These are phyloP conservation scores for Pelargonium citronellum DNA, from an alignment of 441 rosid species.

Conservation along the genomic window DNA sequence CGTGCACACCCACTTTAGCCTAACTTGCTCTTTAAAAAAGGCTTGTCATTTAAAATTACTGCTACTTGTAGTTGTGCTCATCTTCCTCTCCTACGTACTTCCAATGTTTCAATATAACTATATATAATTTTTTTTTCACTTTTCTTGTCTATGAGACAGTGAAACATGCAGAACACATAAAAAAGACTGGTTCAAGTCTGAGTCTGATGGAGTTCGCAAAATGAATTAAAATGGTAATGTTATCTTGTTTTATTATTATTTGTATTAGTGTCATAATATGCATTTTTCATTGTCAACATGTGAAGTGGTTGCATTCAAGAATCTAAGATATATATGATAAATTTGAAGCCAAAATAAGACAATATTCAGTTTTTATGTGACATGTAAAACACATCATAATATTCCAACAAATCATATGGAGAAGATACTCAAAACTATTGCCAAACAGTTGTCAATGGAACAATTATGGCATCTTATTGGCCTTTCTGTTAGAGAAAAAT, in stretches of 20 bases:
- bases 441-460: constrained; percentile 5
- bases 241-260: background rate
- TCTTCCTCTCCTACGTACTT: constrained; percentile 22
- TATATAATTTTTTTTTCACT: no score
- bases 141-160: no score
- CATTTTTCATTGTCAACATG: background rate
- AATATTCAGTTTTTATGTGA: constrained; percentile 6
- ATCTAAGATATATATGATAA: background rate
- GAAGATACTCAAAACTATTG: constrained; percentile 8
- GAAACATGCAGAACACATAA: constrained; percentile 2
- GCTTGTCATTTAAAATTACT: constrained; percentile 16
- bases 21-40: constrained; percentile 19
- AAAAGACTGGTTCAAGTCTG: background rate
- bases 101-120: constrained; percentile 14
- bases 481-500: constrained; percentile 7
- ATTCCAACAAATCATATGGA: constrained; percentile 12
- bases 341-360: background rate
- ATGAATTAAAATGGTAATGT: background rate
- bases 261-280: background rate
- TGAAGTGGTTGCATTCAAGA: background rate
- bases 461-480: constrained; percentile 7
- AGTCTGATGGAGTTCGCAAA: background rate
- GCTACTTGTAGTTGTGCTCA: constrained; percentile 13
- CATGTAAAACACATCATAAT: constrained; percentile 10
- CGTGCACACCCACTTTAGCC: constrained; percentile 74